Conservation (phyloP, 2,329 filamentous ascomycete genomes). For the Fusarium sp. region DNA sequence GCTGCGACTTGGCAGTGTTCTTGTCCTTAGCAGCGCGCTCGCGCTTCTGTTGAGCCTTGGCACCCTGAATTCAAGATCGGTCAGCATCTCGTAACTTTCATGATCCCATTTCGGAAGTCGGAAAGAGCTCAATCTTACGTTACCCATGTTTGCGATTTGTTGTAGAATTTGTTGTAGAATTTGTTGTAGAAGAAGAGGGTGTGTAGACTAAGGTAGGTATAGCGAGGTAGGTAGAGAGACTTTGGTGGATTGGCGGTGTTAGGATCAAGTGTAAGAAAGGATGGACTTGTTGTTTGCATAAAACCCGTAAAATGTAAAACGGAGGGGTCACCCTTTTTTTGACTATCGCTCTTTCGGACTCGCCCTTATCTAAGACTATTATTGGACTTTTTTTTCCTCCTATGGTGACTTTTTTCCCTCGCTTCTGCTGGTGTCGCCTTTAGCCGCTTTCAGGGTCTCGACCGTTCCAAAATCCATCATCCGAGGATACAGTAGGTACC, state of each 20-base stretch:
- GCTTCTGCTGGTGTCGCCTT: not conserved
- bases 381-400: conserved; percentile 18
- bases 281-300: conserved; percentile 23
- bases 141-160: conserved; percentile 53
- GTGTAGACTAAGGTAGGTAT: conserved; percentile 1
- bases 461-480: conserved; percentile 33
- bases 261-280: conserved; percentile 21
- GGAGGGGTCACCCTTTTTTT: conserved; percentile 20
- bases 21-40: conserved; percentile 78
- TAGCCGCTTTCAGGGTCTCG: conserved; percentile 37
- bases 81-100: conserved; percentile 35
- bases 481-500: not conserved
- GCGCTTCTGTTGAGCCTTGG: conserved; percentile 79
- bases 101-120: not conserved
- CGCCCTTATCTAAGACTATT: conserved; percentile 38
- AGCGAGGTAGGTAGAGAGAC: not conserved
- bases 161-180: conserved; percentile 12
- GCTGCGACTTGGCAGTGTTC: conserved; percentile 74
- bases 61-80: conserved; percentile 62
- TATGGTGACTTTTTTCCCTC: conserved; percentile 3
- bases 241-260: conserved; percentile 40
- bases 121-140: conserved; percentile 49
- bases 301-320: conserved; percentile 39
- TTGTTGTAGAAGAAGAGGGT: conserved; percentile 16
- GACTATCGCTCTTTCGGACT: conserved; percentile 31